Base-by-base conservation (phyloP, 1,284 basidiomycete genomes). In the Cryptococcus sp. region DNA sequence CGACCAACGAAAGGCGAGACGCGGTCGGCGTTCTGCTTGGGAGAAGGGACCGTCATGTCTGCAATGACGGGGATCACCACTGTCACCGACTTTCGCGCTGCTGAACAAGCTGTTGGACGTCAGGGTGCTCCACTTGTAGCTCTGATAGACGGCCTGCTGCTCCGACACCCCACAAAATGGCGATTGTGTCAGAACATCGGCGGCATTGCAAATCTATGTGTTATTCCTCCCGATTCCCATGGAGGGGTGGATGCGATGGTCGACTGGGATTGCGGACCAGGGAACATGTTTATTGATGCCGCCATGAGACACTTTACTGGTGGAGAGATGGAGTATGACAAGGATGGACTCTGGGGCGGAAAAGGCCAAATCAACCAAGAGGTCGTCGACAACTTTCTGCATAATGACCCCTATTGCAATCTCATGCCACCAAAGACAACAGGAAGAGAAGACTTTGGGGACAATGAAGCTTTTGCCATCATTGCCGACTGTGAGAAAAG, bases 161-260 rank as follows among this genome's bases (percentile, higher is more conserved):
- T 57, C 31, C 54, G 46, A 23, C 48, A 54, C 36, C 39, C 39
- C 3, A 50, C 46, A 3, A 40, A 45, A 31, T 32, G 48, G 31
- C 48, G 49, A 16, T 48, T 53, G 41, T 46, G 42, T 42, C 53
- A 57, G 43, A 57, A 57, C 49, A 60, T 62, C 25, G 61, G 61
- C 18, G 61, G 54, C 1, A 56, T 59, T 21, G 56, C 45, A 16
- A 57, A 57, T 22, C 48, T 50, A n/a, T 34, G 45, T 3, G 47
- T 57, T 34, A 41, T 55, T n/a, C 45, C 46, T 3, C 50, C 53
- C 2, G 16, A 14, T 34, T 48, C 19, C 2, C 13, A 10, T 16
- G 46, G 46, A 25, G 46, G 46, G 28, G 46, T 47, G 11, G 28
- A 47, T 19, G 49, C 46, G 9, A 50, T 51, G 49, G 32, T 47